These are phyloP conservation scores for Fusarium neocosmosporiellum DNA, from an alignment of 2,329 filamentous ascomycete species.

Conservation along the genomic window DNA sequence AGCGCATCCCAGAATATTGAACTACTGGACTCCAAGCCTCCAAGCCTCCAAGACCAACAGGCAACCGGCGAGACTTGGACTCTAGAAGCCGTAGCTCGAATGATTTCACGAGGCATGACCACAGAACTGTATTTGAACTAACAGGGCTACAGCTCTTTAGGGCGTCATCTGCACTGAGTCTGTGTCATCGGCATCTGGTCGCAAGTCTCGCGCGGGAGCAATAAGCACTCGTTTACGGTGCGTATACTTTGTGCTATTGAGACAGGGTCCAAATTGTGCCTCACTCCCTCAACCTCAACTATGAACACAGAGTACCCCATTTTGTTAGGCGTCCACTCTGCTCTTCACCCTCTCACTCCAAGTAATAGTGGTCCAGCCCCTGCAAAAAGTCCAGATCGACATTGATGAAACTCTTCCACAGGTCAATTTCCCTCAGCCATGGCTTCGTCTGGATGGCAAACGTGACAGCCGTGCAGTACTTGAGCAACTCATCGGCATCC, in stretches of 20 bases:
- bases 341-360: slow-evolving; percentile 27
- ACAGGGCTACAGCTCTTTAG: neutral
- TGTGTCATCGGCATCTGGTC: no score
- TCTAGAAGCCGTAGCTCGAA: neutral
- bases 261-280: neutral
- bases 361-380: slow-evolving; percentile 32
- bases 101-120: neutral
- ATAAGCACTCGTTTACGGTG: neutral
- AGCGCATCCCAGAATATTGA: neutral
- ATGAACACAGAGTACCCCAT: neutral
- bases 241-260: neutral
- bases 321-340: neutral
- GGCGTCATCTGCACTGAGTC: no score
- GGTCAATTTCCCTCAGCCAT: slow-evolving; percentile 43
- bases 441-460: slow-evolving; percentile 46
- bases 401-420: slow-evolving; percentile 47
- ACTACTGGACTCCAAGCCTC: neutral
- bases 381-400: slow-evolving; percentile 38
- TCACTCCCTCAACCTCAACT: neutral
- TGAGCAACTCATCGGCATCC: slow-evolving; percentile 37
- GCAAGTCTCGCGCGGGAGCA: neutral
- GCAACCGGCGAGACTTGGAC: neutral
- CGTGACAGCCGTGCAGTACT: slow-evolving; percentile 35
- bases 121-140: neutral
- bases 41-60: neutral